Evolutionary conservation across 352 stramenopile genomes (phyloP), one percentile per base, ranked within the genome.

Genomic region (Blastocystis sp.): DNA sequence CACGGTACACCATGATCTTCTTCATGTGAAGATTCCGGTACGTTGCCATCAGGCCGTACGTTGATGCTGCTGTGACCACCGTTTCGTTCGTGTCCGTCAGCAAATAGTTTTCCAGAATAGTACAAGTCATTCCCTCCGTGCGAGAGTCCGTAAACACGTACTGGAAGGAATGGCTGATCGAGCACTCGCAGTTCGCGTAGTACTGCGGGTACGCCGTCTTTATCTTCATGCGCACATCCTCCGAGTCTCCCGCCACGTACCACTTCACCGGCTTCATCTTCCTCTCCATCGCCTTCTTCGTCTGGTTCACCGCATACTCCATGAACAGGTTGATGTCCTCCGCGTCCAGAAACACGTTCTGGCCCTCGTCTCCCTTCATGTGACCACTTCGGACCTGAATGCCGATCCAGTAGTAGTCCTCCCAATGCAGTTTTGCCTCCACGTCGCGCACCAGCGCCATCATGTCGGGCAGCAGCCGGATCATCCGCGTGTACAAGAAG

Each of bases 321-420:
- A 43, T 52, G 60, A 84, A 84, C 74, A 84, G 14, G 19, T 66
- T 43, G 1, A 84, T 17, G 43, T 84, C 74, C 23, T 67, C 52
- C n/a, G 60, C 66, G 14, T 69, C n/a, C 74, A 84, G n/a, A 28
- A 84, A 84, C 53, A 69, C 61, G 34, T 84, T 84, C 56, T 43
- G 21, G 4, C 52, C 74, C 28, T 84, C 74, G 34, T 84, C 74
- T 14, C 74, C 74, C 19, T 4, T 14, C 74, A 84, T 84, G 40
- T 84, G 48, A 5, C 74, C 74, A 19, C 52, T 70, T 11, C 74
- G 74, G 28, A 84, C 45, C 74, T 84, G 74, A 2, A 84, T 11
- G 2, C 74, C 74, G 34, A 84, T 84, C 74, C 74, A 84, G 74
- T 84, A 84, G 17, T 67, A 84, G n/a, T 84, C 56, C 14, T 53